A percentile compares a stretch with the other conserved stretches of the same genome.
These are phyloP conservation scores for Terfezia claveryi DNA, from an alignment of 495 filamentous ascomycete species.

Conservation along the genomic window DNA sequence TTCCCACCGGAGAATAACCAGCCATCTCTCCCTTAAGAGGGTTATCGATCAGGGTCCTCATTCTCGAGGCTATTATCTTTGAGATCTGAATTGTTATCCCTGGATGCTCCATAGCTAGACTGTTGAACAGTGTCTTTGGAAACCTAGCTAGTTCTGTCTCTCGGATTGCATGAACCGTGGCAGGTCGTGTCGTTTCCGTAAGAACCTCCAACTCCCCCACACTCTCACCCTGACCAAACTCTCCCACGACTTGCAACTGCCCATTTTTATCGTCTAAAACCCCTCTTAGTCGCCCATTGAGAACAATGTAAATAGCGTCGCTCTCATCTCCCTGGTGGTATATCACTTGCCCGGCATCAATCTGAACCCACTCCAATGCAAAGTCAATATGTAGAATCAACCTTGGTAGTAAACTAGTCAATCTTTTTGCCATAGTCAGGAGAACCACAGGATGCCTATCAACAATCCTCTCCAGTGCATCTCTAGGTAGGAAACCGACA, in stretches of 20 bases:
- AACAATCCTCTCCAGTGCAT: slow-evolving; percentile 72
- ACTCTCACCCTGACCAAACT: slow-evolving; percentile 93
- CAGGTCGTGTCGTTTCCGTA: slow-evolving; percentile 74
- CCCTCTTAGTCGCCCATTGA: slow-evolving; percentile 71
- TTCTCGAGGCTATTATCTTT: slow-evolving; percentile 89
- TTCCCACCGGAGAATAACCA: slow-evolving; percentile 26
- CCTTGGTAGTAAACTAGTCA: slow-evolving; percentile 75
- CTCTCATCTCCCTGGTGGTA: slow-evolving; percentile 90
- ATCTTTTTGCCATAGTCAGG: slow-evolving; percentile 79
- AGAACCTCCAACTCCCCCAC: slow-evolving; percentile 93
- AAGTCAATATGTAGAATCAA: slow-evolving; percentile 94
- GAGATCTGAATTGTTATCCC: slow-evolving; percentile 98
- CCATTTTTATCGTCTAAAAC: slow-evolving; percentile 58
- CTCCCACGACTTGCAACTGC: slow-evolving; percentile 70
- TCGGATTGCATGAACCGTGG: slow-evolving; percentile 83
- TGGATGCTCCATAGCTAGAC: slow-evolving; percentile 84
- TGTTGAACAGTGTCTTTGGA: slow-evolving; percentile 90
- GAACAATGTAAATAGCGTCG: slow-evolving; percentile 92
- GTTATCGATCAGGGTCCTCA: slow-evolving; percentile 71
- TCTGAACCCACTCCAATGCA: slow-evolving; percentile 92
- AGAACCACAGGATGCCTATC: slow-evolving; percentile 81
- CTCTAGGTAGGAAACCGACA: slow-evolving; percentile 77
- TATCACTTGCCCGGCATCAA: slow-evolving; percentile 80
- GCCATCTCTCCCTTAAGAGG: slow-evolving; percentile 41
- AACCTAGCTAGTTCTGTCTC: slow-evolving; percentile 94